Percentiles rank a stretch among this genome's conserved stretches.
These are phyloP conservation scores for Sarocladium strictum DNA, from an alignment of 2,329 filamentous ascomycete species.

Conservation along the genomic window DNA sequence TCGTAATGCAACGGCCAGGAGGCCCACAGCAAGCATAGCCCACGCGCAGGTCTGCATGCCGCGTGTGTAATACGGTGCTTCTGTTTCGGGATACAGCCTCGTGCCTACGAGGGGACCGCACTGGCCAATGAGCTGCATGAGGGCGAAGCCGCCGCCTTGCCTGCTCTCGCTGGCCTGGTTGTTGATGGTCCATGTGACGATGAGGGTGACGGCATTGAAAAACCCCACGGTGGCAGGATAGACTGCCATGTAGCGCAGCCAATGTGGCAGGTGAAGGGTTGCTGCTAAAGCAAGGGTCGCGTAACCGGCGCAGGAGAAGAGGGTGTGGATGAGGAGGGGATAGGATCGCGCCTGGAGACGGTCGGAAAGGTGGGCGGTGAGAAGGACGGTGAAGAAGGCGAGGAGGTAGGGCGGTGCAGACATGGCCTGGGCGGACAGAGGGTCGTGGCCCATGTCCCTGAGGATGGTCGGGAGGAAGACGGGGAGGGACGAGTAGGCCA, in stretches of 20 bases:
- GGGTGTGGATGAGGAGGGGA: slow-evolving; percentile 63
- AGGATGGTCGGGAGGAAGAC: slow-evolving; percentile 83
- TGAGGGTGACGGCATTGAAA: slow-evolving; percentile 76
- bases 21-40: slow-evolving; percentile 57
- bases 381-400: slow-evolving; percentile 65
- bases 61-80: slow-evolving; percentile 54
- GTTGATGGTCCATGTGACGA: slow-evolving; percentile 85
- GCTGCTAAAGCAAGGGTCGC: slow-evolving; percentile 54
- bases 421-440: slow-evolving; percentile 66
- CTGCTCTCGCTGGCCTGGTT: slow-evolving; percentile 67
- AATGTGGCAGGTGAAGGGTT: slow-evolving; percentile 34
- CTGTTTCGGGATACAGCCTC: slow-evolving; percentile 53
- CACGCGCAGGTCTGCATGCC: slow-evolving; percentile 59
- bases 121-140: slow-evolving; percentile 78
- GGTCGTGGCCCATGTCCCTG: slow-evolving; percentile 65
- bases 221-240: slow-evolving; percentile 77
- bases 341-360: slow-evolving; percentile 53
- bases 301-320: slow-evolving; percentile 58
- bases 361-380: slow-evolving; percentile 70
- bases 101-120: slow-evolving; percentile 69
- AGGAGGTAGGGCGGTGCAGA: slow-evolving; percentile 76
- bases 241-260: slow-evolving; percentile 63
- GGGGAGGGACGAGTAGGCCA: slow-evolving; percentile 81
- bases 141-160: slow-evolving; percentile 70
- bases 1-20: slow-evolving; percentile 48